Percentiles rank a stretch among this genome's conserved stretches.
phyloP scores from a whole-genome alignment of 2,329 filamentous ascomycete genomes.

The Orbilia brochopaga region DNA sequence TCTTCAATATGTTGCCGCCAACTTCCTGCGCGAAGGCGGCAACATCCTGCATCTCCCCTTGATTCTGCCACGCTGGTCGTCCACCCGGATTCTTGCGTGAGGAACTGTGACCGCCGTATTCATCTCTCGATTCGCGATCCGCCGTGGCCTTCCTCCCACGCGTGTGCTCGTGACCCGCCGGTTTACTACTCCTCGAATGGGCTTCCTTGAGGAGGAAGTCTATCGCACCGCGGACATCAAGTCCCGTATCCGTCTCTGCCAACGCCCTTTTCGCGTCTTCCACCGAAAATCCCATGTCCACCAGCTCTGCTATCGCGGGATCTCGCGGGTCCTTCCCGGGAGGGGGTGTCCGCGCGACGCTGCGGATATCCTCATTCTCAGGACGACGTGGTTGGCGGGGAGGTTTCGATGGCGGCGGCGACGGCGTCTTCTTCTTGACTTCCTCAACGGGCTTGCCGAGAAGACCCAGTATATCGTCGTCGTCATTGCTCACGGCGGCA shows the following conservation, averaged over 20 bases:
- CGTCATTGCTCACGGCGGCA: constrained; percentile 59
- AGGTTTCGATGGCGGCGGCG: constrained; percentile 59
- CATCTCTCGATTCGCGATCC: constrained; percentile 51
- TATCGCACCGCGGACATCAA: constrained; percentile 84
- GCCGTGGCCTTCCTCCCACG: constrained; percentile 24
- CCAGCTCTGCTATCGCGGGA: constrained; percentile 77
- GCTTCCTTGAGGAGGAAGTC: constrained; percentile 90
- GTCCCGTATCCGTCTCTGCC: constrained; percentile 76
- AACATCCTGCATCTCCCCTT: constrained; percentile 54
- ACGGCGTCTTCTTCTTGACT: constrained; percentile 58
- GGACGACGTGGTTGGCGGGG: constrained; percentile 60
- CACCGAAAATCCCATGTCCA: constrained; percentile 91
- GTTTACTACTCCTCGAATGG: constrained; percentile 77
- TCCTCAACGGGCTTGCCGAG: constrained; percentile 70
- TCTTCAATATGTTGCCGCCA: constrained; percentile 85
- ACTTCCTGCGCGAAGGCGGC: constrained; percentile 75
- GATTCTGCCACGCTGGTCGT: constrained; percentile 51
- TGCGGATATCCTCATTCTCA: constrained; percentile 46
- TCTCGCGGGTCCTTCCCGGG: constrained; percentile 52
- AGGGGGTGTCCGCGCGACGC: constrained; percentile 37
- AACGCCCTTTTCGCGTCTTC: constrained; percentile 83
- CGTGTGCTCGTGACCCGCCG: constrained; percentile 58
- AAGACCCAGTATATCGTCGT: constrained; percentile 71
- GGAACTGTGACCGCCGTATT: constrained; percentile 18
- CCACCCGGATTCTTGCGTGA: constrained; percentile 58